Evolutionary conservation across 306 rosid species (phyloP).

Genomic region (Lablab purpureus): DNA sequence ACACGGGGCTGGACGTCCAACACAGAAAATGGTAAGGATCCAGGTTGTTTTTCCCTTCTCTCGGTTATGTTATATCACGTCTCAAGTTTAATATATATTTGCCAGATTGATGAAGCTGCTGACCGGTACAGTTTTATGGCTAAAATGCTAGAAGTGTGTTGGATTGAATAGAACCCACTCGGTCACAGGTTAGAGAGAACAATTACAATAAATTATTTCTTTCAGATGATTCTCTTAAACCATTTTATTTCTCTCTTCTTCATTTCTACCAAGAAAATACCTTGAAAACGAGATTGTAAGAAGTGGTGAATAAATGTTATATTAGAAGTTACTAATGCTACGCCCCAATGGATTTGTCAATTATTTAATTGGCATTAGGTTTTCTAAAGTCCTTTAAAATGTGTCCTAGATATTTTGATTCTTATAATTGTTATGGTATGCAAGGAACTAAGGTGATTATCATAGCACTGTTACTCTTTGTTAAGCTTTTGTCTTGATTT

Average conservation of each 20-base stretch:
- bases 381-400: background rate
- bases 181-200: background rate
- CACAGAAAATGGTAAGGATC: constrained; percentile 76
- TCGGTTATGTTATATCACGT: constrained; percentile 4
- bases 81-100: constrained; percentile 17
- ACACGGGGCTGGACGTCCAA: constrained; percentile 83
- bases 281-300: constrained; percentile 9
- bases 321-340: background rate
- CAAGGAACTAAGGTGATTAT: background rate
- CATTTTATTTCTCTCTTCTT: background rate
- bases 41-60: background rate
- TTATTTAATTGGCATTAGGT: constrained; percentile 19
- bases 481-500: background rate
- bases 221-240: background rate
- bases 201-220: background rate
- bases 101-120: constrained; percentile 62
- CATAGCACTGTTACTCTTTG: background rate
- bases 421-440: background rate
- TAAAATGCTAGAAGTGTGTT: constrained; percentile 49
- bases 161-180: constrained; percentile 50
- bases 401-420: constrained; percentile 20
- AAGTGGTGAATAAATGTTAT: background rate
- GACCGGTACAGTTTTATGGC: constrained; percentile 59
- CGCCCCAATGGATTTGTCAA: constrained; percentile 10
- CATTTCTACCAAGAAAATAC: constrained; percentile 1